These are phyloP conservation scores for Lactarius sanguifluus DNA, from an alignment of 768 basidiomycete species.

Conservation along the genomic window DNA sequence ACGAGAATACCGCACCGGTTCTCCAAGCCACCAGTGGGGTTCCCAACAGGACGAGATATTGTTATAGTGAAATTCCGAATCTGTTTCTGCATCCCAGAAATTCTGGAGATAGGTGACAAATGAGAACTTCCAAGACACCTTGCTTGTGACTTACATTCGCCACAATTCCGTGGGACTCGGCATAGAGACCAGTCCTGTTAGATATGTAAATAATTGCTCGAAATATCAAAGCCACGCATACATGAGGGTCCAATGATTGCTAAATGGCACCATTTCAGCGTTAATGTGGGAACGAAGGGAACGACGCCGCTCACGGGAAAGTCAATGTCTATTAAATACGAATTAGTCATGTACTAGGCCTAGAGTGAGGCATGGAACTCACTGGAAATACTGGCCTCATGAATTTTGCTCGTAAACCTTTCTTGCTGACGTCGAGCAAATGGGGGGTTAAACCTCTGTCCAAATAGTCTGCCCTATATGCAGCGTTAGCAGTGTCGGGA, in stretches of 20 bases:
- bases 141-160: slow-evolving; percentile 60
- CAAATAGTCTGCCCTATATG: slow-evolving; percentile 75
- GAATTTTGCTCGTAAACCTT: slow-evolving; percentile 84
- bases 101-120: slow-evolving; percentile 47
- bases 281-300: background rate
- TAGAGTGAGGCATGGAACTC: slow-evolving; percentile 32
- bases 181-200: slow-evolving; percentile 81
- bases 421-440: slow-evolving; percentile 72
- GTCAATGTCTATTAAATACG: slow-evolving; percentile 63
- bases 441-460: slow-evolving; percentile 85
- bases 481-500: background rate
- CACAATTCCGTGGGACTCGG: slow-evolving; percentile 89
- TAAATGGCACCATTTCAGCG: slow-evolving; percentile 33
- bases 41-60: slow-evolving; percentile 59
- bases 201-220: slow-evolving; percentile 1
- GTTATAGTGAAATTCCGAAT: slow-evolving; percentile 72
- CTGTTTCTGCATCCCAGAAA: slow-evolving; percentile 76
- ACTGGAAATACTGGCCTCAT: slow-evolving; percentile 90
- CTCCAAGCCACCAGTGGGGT: slow-evolving; percentile 82
- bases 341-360: slow-evolving; percentile 13
- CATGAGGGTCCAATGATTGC: slow-evolving; percentile 91
- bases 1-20: slow-evolving; percentile 58
- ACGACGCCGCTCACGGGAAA: slow-evolving; percentile 66
- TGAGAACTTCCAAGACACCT: background rate
- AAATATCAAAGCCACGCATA: slow-evolving; percentile 37